These are phyloP conservation scores for Clathrospora elynae DNA, from an alignment of 2,329 filamentous ascomycete genomes.

Conservation along the genomic window DNA sequence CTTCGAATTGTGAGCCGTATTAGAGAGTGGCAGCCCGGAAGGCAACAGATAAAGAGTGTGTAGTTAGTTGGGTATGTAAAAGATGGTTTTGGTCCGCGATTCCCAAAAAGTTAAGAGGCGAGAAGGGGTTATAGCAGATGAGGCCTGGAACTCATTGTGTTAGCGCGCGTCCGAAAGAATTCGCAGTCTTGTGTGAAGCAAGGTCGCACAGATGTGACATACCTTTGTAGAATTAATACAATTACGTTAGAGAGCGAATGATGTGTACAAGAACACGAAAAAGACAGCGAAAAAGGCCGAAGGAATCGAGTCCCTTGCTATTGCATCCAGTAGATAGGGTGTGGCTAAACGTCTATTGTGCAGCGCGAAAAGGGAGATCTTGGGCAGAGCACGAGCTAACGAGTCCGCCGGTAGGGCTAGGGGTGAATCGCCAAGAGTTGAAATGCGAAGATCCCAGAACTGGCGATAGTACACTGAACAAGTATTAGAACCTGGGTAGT, in stretches of 20 bases:
- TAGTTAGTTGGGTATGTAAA: slow-evolving; percentile 62
- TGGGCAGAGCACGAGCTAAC: slow-evolving; percentile 60
- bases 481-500: slow-evolving; percentile 29
- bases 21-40: slow-evolving; percentile 59
- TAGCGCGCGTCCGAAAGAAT: slow-evolving; percentile 21
- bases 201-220: slow-evolving; percentile 38
- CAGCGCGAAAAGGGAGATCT: slow-evolving; percentile 43
- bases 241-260: slow-evolving; percentile 52
- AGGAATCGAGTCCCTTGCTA: slow-evolving; percentile 47
- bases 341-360: slow-evolving; percentile 47
- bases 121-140: slow-evolving; percentile 36
- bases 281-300: slow-evolving; percentile 40
- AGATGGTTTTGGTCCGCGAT: slow-evolving; percentile 45
- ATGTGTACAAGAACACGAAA: slow-evolving; percentile 42
- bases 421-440: slow-evolving; percentile 50
- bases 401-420: slow-evolving; percentile 53
- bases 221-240: slow-evolving; percentile 57
- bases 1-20: slow-evolving; percentile 47
- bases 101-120: slow-evolving; percentile 45
- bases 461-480: slow-evolving; percentile 46
- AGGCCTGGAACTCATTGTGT: slow-evolving; percentile 41
- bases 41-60: slow-evolving; percentile 57
- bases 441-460: slow-evolving; percentile 51
- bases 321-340: slow-evolving; percentile 52
- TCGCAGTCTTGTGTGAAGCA: slow-evolving; percentile 16